Percentiles rank a stretch among this genome's conserved stretches.
phyloP scores from a whole-genome alignment of 108 stramenopile species.

The Nitzschia palea region DNA sequence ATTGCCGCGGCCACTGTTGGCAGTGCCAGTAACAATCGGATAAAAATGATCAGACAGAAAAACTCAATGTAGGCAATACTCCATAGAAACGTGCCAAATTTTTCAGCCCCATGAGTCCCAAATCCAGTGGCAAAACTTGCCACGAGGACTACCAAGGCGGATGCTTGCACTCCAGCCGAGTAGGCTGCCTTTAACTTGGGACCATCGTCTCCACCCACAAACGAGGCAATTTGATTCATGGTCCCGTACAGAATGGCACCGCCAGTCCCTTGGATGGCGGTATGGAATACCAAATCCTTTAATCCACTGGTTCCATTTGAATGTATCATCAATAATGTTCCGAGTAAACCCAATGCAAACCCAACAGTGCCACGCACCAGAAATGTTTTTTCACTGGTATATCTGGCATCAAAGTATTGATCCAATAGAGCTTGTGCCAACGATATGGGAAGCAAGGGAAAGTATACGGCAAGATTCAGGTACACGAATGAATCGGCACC shows the following conservation, averaged over 20 bases:
- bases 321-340: slow-evolving; percentile 13
- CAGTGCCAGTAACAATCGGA: slow-evolving; percentile 17
- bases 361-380: slow-evolving; percentile 32
- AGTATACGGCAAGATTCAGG: slow-evolving; percentile 38
- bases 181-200: slow-evolving; percentile 30
- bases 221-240: slow-evolving; percentile 49
- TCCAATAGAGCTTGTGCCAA: slow-evolving; percentile 39
- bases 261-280: slow-evolving; percentile 26
- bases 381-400: slow-evolving; percentile 23
- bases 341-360: slow-evolving; percentile 18
- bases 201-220: slow-evolving; percentile 20
- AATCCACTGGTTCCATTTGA: neutral
- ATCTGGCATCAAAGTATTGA: slow-evolving; percentile 20
- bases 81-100: slow-evolving; percentile 34
- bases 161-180: slow-evolving; percentile 48
- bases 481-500: slow-evolving; percentile 36
- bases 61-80: slow-evolving; percentile 9
- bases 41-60: slow-evolving; percentile 18
- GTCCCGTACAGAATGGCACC: slow-evolving; percentile 42
- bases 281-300: neutral
- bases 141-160: slow-evolving; percentile 34
- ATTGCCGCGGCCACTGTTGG: slow-evolving; percentile 22
- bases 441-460: slow-evolving; percentile 40
- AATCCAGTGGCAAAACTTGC: slow-evolving; percentile 31
- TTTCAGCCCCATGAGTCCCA: slow-evolving; percentile 9